A percentile compares a stretch with the other conserved stretches of the same genome.
These are phyloP conservation scores for Talaromyces piceae DNA, from an alignment of 2,329 filamentous ascomycete genomes.

Conservation along the genomic window DNA sequence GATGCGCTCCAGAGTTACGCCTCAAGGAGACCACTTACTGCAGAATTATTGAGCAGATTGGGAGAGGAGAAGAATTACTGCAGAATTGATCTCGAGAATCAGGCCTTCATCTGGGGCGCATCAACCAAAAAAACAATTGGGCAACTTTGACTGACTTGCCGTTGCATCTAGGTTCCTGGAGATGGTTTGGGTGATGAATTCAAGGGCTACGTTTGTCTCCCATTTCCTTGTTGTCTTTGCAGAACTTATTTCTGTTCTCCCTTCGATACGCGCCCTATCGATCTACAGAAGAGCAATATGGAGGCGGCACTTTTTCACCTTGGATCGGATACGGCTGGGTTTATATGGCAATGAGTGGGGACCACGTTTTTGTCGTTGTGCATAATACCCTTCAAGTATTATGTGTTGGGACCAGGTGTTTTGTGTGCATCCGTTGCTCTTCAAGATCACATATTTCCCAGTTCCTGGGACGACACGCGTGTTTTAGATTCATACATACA, in stretches of 20 bases:
- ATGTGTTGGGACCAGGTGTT: background rate
- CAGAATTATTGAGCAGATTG: background rate
- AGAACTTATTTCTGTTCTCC: background rate
- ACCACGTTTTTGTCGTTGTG: background rate
- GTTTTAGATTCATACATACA: background rate
- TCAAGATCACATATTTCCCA: background rate
- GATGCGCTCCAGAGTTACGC: conserved; percentile 2
- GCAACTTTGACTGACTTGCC: conserved; percentile 17
- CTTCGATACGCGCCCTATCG: background rate
- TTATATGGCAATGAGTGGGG: background rate
- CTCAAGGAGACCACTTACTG: conserved; percentile 7
- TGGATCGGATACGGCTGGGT: background rate
- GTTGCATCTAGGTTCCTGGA: conserved; percentile 61
- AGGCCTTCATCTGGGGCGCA: background rate
- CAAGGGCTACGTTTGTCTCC: conserved; percentile 70
- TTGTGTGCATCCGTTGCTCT: background rate
- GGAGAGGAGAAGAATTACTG: conserved; percentile 9
- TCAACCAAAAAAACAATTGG: background rate
- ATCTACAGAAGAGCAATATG: background rate
- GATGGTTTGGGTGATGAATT: conserved; percentile 98
- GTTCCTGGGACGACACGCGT: background rate
- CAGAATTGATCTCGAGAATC: conserved; percentile 11
- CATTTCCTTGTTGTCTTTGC: background rate
- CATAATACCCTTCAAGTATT: background rate
- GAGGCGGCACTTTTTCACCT: background rate